Evolutionary conservation across 1,284 basidiomycete genomes (phyloP), one percentile per base, ranked within the genome.

Genomic region (Trichosporon coremiiforme): DNA sequence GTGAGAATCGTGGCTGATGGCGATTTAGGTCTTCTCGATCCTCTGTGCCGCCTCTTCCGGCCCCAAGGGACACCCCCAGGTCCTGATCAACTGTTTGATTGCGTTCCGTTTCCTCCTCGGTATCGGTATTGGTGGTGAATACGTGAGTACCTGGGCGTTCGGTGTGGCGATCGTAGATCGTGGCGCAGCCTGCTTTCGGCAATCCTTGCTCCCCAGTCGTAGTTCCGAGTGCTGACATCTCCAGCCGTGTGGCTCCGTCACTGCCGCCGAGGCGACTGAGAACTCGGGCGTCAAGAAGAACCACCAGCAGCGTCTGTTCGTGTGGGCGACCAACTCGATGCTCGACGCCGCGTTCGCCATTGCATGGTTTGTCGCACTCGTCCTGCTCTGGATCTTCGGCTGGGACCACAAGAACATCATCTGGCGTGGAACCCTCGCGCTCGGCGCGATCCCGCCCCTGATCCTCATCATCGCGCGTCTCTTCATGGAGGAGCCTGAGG

Each of bases 191-290:
- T 13, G 38, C 38, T 15, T 13, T 5, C 38, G 38, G 10, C 38
- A 41, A 25, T 25, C 25, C 25, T 25, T 25, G 25, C 25, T 25
- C 25, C 25, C 25, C 25, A 25, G 25, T 25, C 25, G 25, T 25
- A 25, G 25, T 25, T 25, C 25, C 25, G 50, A 22, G 9, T 25
- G 22, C 50, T 53, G 50, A 53, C 50, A 25, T n/a, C 4, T 17
- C 20, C 50, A 53, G 50, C 94, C 94, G 5, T 92, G 91, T 73
- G 68, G 71, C n/a, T 72, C 66, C 0, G 67, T 64, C 0, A 68
- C 94, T 10, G 91, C 91, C 2, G 91, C 92, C 1, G 95, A 97
- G 80, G 91, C 94, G 78, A 93, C 93, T 0, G 95, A 96, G 81
- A 90, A 93, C 70, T 64, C 73, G 9, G 73, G 70, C 17, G 90